phyloP scores from a whole-genome alignment of 345 rosid species.

The Cardamine occulta region DNA sequence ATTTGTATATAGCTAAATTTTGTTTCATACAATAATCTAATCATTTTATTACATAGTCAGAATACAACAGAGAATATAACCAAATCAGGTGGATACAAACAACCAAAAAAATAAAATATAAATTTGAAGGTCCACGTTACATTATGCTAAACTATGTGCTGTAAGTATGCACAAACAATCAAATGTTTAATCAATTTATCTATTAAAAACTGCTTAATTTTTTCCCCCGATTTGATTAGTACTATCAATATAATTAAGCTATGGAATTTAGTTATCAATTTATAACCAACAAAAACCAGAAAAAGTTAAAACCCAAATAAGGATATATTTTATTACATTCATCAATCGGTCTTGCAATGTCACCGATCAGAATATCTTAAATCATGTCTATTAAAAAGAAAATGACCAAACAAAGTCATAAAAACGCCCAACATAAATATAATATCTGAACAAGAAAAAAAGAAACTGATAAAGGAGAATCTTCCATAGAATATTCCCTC shows the following conservation, averaged over 20 bases:
- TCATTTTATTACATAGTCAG: neutral
- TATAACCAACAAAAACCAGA: neutral
- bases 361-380: neutral
- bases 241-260: neutral
- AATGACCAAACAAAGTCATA: slow-evolving; percentile 2
- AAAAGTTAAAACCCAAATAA: neutral
- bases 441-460: slow-evolving; percentile 8
- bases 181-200: neutral
- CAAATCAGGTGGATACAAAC: neutral
- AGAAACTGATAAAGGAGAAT: slow-evolving; percentile 21
- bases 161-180: neutral
- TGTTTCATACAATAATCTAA: neutral
- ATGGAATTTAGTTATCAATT: neutral
- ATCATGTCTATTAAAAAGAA: too few relatives aligned
- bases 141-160: neutral
- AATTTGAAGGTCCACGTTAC: neutral
- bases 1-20: too few relatives aligned
- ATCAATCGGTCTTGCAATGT: neutral
- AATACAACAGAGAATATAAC: neutral
- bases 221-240: neutral
- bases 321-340: neutral
- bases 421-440: neutral
- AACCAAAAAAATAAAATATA: neutral
- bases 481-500: slow-evolving; percentile 34
- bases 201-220: neutral